Evolutionary conservation across 345 rosid species (phyloP).

Genomic region (Gossypium turneri): DNA sequence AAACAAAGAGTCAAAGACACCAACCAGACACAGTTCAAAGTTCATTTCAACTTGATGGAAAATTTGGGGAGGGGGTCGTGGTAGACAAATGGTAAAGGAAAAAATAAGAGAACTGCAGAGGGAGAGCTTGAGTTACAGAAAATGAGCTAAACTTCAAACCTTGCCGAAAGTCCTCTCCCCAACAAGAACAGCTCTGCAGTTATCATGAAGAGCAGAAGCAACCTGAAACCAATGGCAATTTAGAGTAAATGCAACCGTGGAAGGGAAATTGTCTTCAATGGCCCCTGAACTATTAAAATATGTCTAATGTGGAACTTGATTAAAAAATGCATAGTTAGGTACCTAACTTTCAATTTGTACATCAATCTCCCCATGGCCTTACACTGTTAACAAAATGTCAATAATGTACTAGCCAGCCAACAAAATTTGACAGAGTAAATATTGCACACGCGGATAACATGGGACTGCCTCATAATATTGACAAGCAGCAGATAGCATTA

Average conservation of each 20-base stretch:
- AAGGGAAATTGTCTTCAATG: neutral
- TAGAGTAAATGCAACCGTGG: neutral
- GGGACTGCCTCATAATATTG: neutral
- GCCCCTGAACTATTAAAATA: neutral
- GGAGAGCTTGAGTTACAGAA: neutral
- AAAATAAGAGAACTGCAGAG: neutral
- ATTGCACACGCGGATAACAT: neutral
- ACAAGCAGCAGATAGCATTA: too few species aligned
- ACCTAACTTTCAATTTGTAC: neutral
- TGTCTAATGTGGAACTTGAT: neutral
- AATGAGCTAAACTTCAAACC: slow-evolving; percentile 37
- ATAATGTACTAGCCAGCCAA: neutral
- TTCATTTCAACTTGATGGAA: neutral
- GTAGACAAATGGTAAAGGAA: neutral
- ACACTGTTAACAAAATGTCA: neutral
- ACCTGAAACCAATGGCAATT: slow-evolving; percentile 46
- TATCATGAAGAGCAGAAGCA: slow-evolving; percentile 97
- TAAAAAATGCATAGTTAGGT: neutral
- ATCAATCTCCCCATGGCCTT: neutral
- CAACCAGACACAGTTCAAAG: neutral
- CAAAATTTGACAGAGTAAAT: neutral
- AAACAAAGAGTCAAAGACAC: neutral
- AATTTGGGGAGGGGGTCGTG: neutral
- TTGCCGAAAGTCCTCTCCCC: slow-evolving; percentile 90
- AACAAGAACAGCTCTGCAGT: slow-evolving; percentile 93